phyloP scores from a whole-genome alignment of 1,284 basidiomycete genomes.

The Trametes pubescens region DNA sequence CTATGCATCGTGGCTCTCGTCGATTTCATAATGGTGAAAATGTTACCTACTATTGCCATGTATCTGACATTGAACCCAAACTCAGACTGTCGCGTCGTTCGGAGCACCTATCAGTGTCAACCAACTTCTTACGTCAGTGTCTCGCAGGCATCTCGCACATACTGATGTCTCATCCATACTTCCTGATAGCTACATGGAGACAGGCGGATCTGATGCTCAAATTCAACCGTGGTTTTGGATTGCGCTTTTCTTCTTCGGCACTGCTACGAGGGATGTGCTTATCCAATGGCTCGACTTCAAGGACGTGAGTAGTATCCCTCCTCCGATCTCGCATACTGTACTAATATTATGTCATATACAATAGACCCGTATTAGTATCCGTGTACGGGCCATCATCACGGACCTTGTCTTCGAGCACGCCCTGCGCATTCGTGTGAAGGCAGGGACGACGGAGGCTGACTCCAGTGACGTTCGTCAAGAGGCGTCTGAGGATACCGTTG shows the following conservation, averaged over 20 bases:
- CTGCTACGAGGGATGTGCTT: constrained; percentile 49
- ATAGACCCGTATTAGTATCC: constrained; percentile 48
- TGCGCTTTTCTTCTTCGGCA: constrained; percentile 64
- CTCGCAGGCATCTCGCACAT: not conserved
- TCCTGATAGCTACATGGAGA: constrained; percentile 37
- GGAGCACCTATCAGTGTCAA: constrained; percentile 56
- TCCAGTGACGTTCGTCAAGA: constrained; percentile 18
- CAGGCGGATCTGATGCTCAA: constrained; percentile 39
- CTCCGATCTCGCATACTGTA: not conserved
- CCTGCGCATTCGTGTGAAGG: constrained; percentile 61
- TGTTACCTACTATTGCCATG: not conserved
- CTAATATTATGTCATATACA: not conserved
- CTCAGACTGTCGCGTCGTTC: constrained; percentile 41
- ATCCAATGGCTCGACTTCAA: constrained; percentile 52
- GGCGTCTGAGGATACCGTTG: constrained; percentile 31
- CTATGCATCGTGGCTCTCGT: constrained; percentile 35
- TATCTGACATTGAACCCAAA: not conserved
- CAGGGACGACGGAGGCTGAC: constrained; percentile 32
- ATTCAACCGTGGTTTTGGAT: constrained; percentile 71
- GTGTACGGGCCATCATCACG: constrained; percentile 59
- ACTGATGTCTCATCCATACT: no score
- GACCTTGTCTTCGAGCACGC: constrained; percentile 67
- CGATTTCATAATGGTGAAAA: constrained; percentile 22
- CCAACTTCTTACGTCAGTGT: constrained; percentile 31
- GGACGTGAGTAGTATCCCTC: constrained; percentile 19